A percentile compares a stretch with the other conserved stretches of the same genome.
Conservation (phyloP, 768 basidiomycete species). For the Leccinum longicurvipes region DNA sequence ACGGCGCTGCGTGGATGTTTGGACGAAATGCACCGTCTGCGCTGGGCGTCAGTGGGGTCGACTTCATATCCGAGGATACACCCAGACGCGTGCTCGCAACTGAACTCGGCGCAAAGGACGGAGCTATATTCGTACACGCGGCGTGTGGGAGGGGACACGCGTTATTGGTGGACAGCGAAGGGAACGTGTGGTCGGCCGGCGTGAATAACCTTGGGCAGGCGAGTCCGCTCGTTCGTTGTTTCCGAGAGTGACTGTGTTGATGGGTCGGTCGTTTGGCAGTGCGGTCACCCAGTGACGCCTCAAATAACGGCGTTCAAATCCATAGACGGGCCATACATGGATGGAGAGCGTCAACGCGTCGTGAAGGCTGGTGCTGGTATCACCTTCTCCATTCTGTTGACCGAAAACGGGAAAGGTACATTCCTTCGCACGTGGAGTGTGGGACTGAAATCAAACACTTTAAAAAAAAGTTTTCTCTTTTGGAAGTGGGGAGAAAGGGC, state of each 20-base stretch:
- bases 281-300: slow-evolving; percentile 62
- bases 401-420: slow-evolving; percentile 76
- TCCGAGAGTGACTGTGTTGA: neutral
- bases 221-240: slow-evolving; percentile 18
- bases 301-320: slow-evolving; percentile 66
- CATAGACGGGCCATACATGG: slow-evolving; percentile 55
- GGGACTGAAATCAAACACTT: neutral
- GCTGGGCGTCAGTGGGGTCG: slow-evolving; percentile 57
- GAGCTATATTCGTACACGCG: slow-evolving; percentile 70
- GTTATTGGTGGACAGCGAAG: slow-evolving; percentile 77
- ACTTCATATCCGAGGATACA: slow-evolving; percentile 68
- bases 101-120: slow-evolving; percentile 57
- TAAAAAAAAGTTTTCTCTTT: slow-evolving; percentile 82
- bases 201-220: slow-evolving; percentile 82
- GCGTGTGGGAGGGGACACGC: slow-evolving; percentile 84
- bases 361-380: slow-evolving; percentile 78
- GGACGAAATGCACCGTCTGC: slow-evolving; percentile 75
- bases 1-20: slow-evolving; percentile 86
- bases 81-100: slow-evolving; percentile 58
- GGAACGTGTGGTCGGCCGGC: slow-evolving; percentile 81
- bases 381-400: slow-evolving; percentile 80
- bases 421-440: neutral
- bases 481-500: slow-evolving; percentile 90
- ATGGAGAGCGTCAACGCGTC: slow-evolving; percentile 61
- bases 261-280: slow-evolving; percentile 38